These are phyloP conservation scores for Halophytophthora polymorphica DNA, from an alignment of 352 stramenopile genomes.

Conservation along the genomic window DNA sequence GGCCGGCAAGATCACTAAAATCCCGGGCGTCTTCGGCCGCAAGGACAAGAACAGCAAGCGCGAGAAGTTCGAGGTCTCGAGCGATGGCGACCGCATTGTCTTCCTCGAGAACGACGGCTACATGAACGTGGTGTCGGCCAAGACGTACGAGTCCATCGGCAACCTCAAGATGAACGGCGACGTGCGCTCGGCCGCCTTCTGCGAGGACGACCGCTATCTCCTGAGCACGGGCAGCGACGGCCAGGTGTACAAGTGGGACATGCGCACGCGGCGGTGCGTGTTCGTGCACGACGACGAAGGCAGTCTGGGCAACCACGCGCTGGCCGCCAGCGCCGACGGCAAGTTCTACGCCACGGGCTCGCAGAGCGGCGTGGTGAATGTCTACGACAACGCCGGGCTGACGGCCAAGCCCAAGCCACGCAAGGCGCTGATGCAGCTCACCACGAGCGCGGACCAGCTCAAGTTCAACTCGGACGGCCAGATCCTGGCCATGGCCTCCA, in stretches of 20 bases:
- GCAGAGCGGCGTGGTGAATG: slow-evolving; percentile 96
- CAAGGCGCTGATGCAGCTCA: slow-evolving; percentile 98
- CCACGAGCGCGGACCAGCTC: slow-evolving; percentile 86
- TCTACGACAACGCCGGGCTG: slow-evolving; percentile 89
- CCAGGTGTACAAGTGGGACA: slow-evolving; percentile 96
- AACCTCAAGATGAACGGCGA: slow-evolving; percentile 97
- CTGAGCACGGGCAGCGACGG: slow-evolving; percentile 94
- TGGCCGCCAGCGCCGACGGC: slow-evolving; percentile 58
- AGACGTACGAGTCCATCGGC: slow-evolving; percentile 91
- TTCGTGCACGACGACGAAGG: slow-evolving; percentile 84
- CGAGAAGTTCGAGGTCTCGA: slow-evolving; percentile 89
- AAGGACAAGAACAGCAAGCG: slow-evolving; percentile 85
- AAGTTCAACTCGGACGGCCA: slow-evolving; percentile 93
- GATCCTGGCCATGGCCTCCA: slow-evolving; percentile 93
- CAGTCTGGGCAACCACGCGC: slow-evolving; percentile 78
- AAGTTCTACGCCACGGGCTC: slow-evolving; percentile 91
- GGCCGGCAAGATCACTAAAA: slow-evolving; percentile 88
- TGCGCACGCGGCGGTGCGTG: slow-evolving; percentile 82
- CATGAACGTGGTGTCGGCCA: slow-evolving; percentile 90
- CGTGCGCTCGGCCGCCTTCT: slow-evolving; percentile 89
- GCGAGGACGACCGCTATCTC: slow-evolving; percentile 89
- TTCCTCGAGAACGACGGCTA: slow-evolving; percentile 96
- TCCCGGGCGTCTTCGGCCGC: slow-evolving; percentile 85
- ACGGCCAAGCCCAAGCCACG: slow-evolving; percentile 57
- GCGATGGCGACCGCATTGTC: slow-evolving; percentile 86